phyloP scores from a whole-genome alignment of 2,329 filamentous ascomycete species.

The Trichophyton schoenleinii region DNA sequence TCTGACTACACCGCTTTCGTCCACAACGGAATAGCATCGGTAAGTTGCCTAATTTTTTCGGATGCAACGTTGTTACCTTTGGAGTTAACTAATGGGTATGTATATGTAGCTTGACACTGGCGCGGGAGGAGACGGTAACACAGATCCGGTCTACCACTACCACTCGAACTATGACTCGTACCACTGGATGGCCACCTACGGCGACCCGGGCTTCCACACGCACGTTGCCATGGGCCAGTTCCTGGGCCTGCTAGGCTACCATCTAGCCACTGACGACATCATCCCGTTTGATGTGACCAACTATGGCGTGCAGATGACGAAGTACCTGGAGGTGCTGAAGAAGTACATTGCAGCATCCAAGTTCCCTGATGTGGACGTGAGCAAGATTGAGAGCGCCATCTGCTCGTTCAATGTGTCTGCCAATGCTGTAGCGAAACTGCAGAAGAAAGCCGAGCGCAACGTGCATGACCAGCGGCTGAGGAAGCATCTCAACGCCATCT shows the following conservation, averaged over 20 bases:
- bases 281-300: constrained; percentile 29
- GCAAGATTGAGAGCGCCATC: constrained; percentile 25
- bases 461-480: constrained; percentile 10
- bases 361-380: not conserved
- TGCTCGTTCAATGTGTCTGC: constrained; percentile 21
- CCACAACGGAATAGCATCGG: constrained; percentile 30
- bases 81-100: not conserved
- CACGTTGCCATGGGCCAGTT: constrained; percentile 41
- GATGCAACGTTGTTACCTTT: not conserved
- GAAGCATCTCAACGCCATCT: constrained; percentile 32
- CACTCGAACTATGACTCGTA: constrained; percentile 39
- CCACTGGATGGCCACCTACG: constrained; percentile 41
- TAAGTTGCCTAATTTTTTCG: constrained; percentile 2
- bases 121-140: constrained; percentile 21
- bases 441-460: constrained; percentile 5
- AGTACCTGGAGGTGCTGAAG: constrained; percentile 26
- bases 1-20: constrained; percentile 38
- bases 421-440: constrained; percentile 9
- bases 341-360: constrained; percentile 18
- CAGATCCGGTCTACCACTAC: constrained; percentile 37
- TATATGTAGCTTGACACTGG: constrained; percentile 30
- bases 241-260: constrained; percentile 32
- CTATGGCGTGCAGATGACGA: constrained; percentile 26
- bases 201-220: constrained; percentile 39
- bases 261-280: constrained; percentile 27